Conservation (phyloP, 208 protist species). For the Crithidia bombi region DNA sequence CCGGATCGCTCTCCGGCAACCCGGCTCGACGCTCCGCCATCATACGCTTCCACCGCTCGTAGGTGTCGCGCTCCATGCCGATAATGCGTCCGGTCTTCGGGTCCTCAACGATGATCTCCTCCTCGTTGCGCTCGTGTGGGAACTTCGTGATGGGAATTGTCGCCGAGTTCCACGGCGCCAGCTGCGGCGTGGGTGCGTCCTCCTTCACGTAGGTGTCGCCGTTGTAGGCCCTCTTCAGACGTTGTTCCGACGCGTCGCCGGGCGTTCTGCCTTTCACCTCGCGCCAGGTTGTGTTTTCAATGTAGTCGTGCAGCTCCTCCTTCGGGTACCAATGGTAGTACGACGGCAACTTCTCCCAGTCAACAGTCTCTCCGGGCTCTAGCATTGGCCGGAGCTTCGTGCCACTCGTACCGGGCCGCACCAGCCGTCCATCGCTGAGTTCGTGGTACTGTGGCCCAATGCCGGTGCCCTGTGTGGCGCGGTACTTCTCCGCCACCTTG, state of each 20-base stretch:
- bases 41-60: slow-evolving; percentile 83
- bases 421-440: slow-evolving; percentile 79
- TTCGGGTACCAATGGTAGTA: slow-evolving; percentile 93
- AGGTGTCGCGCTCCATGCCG: slow-evolving; percentile 87
- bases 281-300: slow-evolving; percentile 86
- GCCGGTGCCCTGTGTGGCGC: slow-evolving; percentile 85
- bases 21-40: slow-evolving; percentile 78
- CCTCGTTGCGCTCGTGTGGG: slow-evolving; percentile 84
- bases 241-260: slow-evolving; percentile 63
- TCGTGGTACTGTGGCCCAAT: slow-evolving; percentile 86
- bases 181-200: slow-evolving; percentile 53
- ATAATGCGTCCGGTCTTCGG: slow-evolving; percentile 89
- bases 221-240: slow-evolving; percentile 41
- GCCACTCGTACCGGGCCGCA: slow-evolving; percentile 81
- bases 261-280: slow-evolving; percentile 72
- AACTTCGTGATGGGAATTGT: slow-evolving; percentile 88
- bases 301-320: slow-evolving; percentile 86
- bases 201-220: slow-evolving; percentile 42
- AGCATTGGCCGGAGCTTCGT: slow-evolving; percentile 87
- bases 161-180: slow-evolving; percentile 85
- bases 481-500: slow-evolving; percentile 88
- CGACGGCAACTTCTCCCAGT: slow-evolving; percentile 88
- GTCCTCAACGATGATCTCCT: slow-evolving; percentile 87
- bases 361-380: slow-evolving; percentile 80
- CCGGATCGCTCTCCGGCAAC: slow-evolving; percentile 75